Evolutionary conservation across 2,329 filamentous ascomycete species (phyloP).

Genomic region (Aspergillus sojae): DNA sequence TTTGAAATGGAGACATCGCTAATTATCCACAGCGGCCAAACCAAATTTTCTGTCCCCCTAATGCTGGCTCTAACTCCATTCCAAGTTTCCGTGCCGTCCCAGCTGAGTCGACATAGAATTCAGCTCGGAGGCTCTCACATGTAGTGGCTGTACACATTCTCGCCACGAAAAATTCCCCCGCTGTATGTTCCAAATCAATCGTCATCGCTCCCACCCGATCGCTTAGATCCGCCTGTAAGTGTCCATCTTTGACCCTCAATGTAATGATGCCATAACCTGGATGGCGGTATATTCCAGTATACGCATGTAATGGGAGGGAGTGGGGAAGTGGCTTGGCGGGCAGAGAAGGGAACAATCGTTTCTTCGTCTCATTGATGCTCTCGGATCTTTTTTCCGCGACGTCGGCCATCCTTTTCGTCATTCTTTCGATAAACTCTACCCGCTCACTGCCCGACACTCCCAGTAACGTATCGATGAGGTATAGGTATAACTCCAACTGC

Average conservation of each 20-base stretch:
- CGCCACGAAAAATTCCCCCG: slow-evolving; percentile 24
- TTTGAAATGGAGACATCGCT: neutral
- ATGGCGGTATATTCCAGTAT: slow-evolving; percentile 23
- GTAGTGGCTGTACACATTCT: neutral
- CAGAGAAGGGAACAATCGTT: slow-evolving; percentile 17
- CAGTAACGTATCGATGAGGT: slow-evolving; percentile 19
- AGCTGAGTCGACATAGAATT: slow-evolving; percentile 19
- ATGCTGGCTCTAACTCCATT: slow-evolving; percentile 16
- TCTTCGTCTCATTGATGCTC: slow-evolving; percentile 5
- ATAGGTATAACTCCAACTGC: slow-evolving; percentile 17
- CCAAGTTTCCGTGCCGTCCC: slow-evolving; percentile 15
- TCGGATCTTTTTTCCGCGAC: neutral
- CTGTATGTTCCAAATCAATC: slow-evolving; percentile 19
- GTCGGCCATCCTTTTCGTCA: slow-evolving; percentile 3
- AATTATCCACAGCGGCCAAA: slow-evolving; percentile 10
- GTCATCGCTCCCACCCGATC: slow-evolving; percentile 14
- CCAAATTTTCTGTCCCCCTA: slow-evolving; percentile 22
- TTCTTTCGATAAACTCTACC: slow-evolving; percentile 4
- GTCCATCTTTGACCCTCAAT: slow-evolving; percentile 5
- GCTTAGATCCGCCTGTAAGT: slow-evolving; percentile 14
- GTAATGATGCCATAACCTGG: slow-evolving; percentile 9
- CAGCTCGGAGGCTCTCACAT: neutral
- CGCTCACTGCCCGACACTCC: slow-evolving; percentile 14
- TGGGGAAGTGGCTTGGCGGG: slow-evolving; percentile 11
- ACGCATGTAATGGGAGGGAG: slow-evolving; percentile 16